Evolutionary conservation across 306 rosid genomes (phyloP), one percentile per base, ranked within the genome.

Genomic region (Pyrus communis): DNA sequence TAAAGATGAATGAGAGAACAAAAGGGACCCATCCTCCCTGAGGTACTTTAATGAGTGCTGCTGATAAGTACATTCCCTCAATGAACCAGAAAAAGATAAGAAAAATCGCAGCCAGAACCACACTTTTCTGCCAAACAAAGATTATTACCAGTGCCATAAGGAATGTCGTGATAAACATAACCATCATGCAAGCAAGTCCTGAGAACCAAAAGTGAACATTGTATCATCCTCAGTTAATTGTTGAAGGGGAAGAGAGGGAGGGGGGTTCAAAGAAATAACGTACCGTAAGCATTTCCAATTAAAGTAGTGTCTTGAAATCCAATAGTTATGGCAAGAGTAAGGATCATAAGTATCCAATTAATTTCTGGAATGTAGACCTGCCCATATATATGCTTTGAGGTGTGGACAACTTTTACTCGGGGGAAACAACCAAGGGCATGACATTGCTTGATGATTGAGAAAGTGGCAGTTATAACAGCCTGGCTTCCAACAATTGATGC

Each of bases 351-450:
- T 83, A 88, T 92, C 97, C 97, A 92, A 72, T 92, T 92, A 73
- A 92, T 90, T 85, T 92, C 97, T 55, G 97, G 97, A 81, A 92
- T 92, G 80, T 92, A 92, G 74, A 92, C 88, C 86, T 87, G 93
- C 66, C 96, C 97, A 79, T 81, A 86, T 77, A 90, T 87, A 69
- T 88, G 92, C 74, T 88, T 92, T 27, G 96, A 90, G 80, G 97
- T 90, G 82, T 92, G 97, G 54, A 92, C 93, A 80, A 92, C 91
- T 87, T 92, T 92, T 80, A 90, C 96, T 64, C 96, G 88, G 1
- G 97, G 97, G 84, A 92, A 92, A 91, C 97, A 92, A 71, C 97
- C 97, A 77, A 92, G 93, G 71, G 93, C 93, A 84, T 92, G 93
- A 62, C 96, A 92, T 79, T 92, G 96, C 82, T 92, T 92, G 80